Evolutionary conservation across 306 rosid genomes (phyloP).

Genomic region (Adenanthera pavonina): DNA sequence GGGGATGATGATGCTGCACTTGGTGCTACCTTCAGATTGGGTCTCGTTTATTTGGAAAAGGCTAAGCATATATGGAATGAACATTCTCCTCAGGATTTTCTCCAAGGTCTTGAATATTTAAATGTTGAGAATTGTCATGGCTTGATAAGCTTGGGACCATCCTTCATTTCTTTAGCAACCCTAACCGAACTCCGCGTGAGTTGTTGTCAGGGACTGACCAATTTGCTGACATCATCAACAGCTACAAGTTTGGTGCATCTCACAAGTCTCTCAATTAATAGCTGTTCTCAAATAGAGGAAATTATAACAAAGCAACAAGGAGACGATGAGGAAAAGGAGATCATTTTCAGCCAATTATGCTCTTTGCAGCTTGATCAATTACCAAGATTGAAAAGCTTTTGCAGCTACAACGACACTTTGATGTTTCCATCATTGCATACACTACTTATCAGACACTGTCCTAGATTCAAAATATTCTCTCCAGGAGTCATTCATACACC

Average conservation of each 20-base stretch:
- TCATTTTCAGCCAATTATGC: background rate
- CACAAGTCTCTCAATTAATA: rapidly evolving
- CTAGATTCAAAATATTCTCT: background rate
- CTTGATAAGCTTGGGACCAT: background rate
- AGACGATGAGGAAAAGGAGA: background rate
- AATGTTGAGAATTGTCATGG: too few relatives aligned
- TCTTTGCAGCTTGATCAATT: background rate
- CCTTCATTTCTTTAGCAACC: background rate
- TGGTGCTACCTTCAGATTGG: background rate
- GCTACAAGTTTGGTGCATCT: background rate
- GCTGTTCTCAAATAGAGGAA: background rate
- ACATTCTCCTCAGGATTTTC: too few relatives aligned
- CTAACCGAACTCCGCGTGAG: background rate
- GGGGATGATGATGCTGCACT: background rate
- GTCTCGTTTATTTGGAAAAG: too few relatives aligned
- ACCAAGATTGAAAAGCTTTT: background rate
- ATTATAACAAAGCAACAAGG: background rate
- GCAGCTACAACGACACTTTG: background rate
- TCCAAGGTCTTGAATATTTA: too few relatives aligned
- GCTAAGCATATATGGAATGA: too few relatives aligned
- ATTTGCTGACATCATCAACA: background rate
- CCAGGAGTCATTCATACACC: background rate
- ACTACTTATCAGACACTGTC: background rate
- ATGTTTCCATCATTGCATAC: background rate
- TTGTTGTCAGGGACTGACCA: rapidly evolving